Evolutionary conservation across 441 rosid species (phyloP).

Genomic region (Cnidoscolus chayamansa): DNA sequence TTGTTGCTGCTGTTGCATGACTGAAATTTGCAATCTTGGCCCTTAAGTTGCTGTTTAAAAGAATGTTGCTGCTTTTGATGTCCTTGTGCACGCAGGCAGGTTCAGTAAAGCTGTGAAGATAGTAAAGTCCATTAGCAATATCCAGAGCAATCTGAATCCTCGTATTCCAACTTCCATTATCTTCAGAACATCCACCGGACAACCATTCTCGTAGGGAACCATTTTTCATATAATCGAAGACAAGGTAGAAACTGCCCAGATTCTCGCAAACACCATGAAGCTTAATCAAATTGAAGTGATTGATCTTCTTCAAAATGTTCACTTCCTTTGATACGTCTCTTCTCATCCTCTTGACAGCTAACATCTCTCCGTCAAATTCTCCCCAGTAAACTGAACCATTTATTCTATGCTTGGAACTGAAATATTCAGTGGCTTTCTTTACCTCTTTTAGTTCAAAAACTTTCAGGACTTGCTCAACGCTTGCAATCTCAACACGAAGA

Average conservation of each 20-base stretch:
- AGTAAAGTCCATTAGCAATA: conserved; percentile 49
- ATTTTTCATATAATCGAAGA: conserved; percentile 42
- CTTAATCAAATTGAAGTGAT: conserved; percentile 51
- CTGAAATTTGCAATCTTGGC: neutral
- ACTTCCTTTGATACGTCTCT: conserved; percentile 39
- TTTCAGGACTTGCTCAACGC: conserved; percentile 39
- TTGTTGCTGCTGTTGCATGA: conserved; percentile 14
- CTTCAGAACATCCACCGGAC: conserved; percentile 14
- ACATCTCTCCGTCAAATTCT: conserved; percentile 30
- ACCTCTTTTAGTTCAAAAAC: conserved; percentile 34
- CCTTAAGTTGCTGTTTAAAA: conserved; percentile 20
- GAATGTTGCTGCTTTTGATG: conserved; percentile 41
- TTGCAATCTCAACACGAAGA: conserved; percentile 40
- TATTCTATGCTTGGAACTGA: conserved; percentile 37
- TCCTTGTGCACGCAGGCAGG: conserved; percentile 47
- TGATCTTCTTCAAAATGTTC: conserved; percentile 42
- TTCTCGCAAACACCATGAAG: conserved; percentile 41
- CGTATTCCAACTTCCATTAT: conserved; percentile 24
- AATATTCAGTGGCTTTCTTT: conserved; percentile 36
- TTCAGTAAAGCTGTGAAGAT: conserved; percentile 54
- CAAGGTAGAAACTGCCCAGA: conserved; percentile 31
- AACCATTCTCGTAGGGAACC: conserved; percentile 48
- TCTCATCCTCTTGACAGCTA: conserved; percentile 37
- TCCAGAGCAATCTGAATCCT: conserved; percentile 50
- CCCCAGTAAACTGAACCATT: conserved; percentile 41